These are phyloP conservation scores for Heterococcus sp. DNA, from an alignment of 108 stramenopile genomes.

Conservation along the genomic window DNA sequence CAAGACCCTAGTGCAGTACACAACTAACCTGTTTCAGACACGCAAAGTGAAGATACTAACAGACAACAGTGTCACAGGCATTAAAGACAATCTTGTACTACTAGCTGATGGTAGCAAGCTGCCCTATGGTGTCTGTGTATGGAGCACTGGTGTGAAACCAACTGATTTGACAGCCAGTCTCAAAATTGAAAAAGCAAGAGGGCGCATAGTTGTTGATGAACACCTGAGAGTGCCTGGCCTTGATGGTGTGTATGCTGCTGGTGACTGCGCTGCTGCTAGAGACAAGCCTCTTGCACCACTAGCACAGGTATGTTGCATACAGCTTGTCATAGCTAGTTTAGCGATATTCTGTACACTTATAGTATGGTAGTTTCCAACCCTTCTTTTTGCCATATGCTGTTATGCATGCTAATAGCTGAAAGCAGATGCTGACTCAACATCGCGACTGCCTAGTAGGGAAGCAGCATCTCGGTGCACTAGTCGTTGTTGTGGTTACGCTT, in stretches of 20 bases:
- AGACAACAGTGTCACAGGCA: neutral
- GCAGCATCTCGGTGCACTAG: too few species aligned
- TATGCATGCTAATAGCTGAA: too few species aligned
- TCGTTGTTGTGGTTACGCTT: too few species aligned
- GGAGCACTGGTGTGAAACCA: constrained; percentile 79
- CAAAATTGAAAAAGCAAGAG: constrained; percentile 57
- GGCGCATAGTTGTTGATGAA: constrained; percentile 76
- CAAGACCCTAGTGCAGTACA: constrained; percentile 68
- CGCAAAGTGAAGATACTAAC: constrained; percentile 17
- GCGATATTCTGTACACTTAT: too few species aligned
- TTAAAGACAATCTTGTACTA: neutral
- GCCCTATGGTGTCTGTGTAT: constrained; percentile 52
- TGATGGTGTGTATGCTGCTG: constrained; percentile 82
- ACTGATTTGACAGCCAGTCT: constrained; percentile 35
- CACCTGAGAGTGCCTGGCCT: constrained; percentile 75
- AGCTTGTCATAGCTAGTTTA: too few species aligned
- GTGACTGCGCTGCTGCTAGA: constrained; percentile 74
- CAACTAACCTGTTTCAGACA: constrained; percentile 61
- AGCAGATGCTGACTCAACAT: too few species aligned
- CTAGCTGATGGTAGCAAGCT: neutral
- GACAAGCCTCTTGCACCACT: constrained; percentile 72
- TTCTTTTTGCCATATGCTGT: too few species aligned
- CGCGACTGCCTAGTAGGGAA: too few species aligned
- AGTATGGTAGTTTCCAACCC: too few species aligned
- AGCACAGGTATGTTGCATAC: constrained; percentile 76